Percentiles rank a stretch among this genome's conserved stretches.
Conservation (phyloP, 2,329 filamentous ascomycete species). For the Scolecobasidium constrictum region DNA sequence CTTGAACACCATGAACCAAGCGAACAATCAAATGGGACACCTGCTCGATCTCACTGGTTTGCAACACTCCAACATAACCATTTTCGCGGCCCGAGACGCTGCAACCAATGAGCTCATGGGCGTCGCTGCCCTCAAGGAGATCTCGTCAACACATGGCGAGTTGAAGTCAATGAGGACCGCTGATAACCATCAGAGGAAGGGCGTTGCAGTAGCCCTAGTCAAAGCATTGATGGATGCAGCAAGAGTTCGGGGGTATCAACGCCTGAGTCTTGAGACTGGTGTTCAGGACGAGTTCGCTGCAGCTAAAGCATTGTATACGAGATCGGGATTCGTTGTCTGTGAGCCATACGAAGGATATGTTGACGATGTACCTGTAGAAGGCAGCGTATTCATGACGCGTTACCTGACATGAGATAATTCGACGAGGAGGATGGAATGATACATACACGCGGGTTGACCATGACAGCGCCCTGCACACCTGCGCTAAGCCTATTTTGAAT, state of each 20-base stretch:
- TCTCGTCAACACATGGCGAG: neutral
- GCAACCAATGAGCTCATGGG: neutral
- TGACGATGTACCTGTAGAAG: neutral
- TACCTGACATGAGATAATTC: too few relatives aligned
- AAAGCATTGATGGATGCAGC: neutral
- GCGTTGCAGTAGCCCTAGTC: neutral
- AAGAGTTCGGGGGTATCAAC: neutral
- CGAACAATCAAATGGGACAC: neutral
- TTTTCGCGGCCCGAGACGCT: neutral
- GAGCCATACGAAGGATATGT: neutral
- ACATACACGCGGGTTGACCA: too few relatives aligned
- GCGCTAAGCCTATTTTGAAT: too few relatives aligned
- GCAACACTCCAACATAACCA: neutral
- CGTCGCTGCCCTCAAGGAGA: neutral
- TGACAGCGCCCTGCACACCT: too few relatives aligned
- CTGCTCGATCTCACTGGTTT: neutral
- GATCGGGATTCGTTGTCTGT: neutral
- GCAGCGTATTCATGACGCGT: neutral
- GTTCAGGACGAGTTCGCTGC: neutral
- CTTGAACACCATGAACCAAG: neutral
- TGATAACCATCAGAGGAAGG: neutral
- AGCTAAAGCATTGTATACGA: neutral
- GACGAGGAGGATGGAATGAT: too few relatives aligned
- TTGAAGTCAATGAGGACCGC: neutral
- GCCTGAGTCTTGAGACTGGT: neutral